These are phyloP conservation scores for Pleurotus eryngii DNA, from an alignment of 768 basidiomycete genomes.

Conservation along the genomic window DNA sequence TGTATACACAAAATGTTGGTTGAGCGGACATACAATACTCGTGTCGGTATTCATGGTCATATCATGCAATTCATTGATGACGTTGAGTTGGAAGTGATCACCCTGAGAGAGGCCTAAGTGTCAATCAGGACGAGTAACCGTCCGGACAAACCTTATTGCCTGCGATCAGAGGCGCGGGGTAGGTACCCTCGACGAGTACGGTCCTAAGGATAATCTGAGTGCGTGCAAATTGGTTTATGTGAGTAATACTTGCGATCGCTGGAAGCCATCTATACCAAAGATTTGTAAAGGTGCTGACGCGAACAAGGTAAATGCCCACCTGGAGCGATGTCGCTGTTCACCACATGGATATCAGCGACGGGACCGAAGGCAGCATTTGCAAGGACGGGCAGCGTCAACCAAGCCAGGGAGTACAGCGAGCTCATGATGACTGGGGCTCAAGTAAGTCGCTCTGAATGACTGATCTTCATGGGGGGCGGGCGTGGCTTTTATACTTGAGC, in stretches of 20 bases:
- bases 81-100: conserved; percentile 5
- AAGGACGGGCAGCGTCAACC: not conserved
- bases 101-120: not conserved
- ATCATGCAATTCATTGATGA: not conserved
- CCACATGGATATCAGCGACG: conserved; percentile 2
- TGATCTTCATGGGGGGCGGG: no score
- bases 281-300: not conserved
- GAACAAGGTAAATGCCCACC: not conserved
- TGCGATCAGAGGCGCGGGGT: conserved; percentile 4
- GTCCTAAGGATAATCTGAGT: not conserved
- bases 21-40: not conserved
- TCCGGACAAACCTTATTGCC: conserved; percentile 2
- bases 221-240: not conserved
- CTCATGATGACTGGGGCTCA: not conserved
- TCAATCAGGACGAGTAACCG: not conserved
- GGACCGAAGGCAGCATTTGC: conserved; percentile 2
- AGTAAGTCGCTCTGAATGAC: not conserved
- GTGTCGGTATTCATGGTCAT: not conserved
- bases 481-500: no score
- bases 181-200: conserved; percentile 4
- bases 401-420: not conserved
- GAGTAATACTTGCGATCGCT: not conserved
- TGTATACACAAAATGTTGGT: not conserved
- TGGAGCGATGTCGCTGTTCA: conserved; percentile 2
- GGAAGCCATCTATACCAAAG: not conserved